Evolutionary conservation across 2,329 filamentous ascomycete genomes (phyloP).

Genomic region (Cadophora gregata): DNA sequence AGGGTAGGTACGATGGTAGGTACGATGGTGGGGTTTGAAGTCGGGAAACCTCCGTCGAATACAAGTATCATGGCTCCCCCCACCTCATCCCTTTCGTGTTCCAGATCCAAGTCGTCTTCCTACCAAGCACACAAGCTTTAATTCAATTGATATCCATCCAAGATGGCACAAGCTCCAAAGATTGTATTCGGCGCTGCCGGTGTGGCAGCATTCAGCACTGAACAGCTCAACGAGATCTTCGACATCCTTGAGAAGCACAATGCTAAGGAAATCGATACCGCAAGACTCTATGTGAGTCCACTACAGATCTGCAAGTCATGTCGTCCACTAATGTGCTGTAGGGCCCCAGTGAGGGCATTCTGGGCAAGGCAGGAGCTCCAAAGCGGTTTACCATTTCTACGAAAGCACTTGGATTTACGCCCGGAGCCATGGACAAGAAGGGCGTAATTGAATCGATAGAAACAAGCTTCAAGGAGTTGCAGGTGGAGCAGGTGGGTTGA

Average conservation of each 20-base stretch:
- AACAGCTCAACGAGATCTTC: slow-evolving; percentile 20
- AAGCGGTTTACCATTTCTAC: slow-evolving; percentile 39
- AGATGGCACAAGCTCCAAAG: slow-evolving; percentile 25
- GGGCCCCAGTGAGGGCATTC: slow-evolving; percentile 36
- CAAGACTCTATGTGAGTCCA: slow-evolving; percentile 33
- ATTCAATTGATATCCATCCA: not conserved
- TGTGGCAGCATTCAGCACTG: slow-evolving; percentile 6
- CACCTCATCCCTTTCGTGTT: too few species aligned
- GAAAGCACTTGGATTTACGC: slow-evolving; percentile 36
- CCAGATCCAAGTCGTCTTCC: not conserved
- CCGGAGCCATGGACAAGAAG: slow-evolving; percentile 34
- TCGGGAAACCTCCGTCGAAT: slow-evolving; percentile 1
- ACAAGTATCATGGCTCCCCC: slow-evolving; percentile 9
- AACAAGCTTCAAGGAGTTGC: slow-evolving; percentile 35
- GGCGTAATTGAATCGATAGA: slow-evolving; percentile 37
- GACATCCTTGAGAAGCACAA: slow-evolving; percentile 33
- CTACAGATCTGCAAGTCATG: not conserved
- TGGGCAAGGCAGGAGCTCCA: slow-evolving; percentile 34
- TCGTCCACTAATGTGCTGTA: slow-evolving; percentile 17
- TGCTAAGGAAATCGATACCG: slow-evolving; percentile 38
- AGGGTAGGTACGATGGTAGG: not conserved
- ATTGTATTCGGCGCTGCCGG: slow-evolving; percentile 26
- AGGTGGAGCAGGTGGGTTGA: slow-evolving; percentile 34
- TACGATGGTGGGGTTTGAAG: too few species aligned
- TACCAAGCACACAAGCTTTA: not conserved